Evolutionary conservation across 352 stramenopile genomes (phyloP).

Genomic region (Phytophthora constricta): DNA sequence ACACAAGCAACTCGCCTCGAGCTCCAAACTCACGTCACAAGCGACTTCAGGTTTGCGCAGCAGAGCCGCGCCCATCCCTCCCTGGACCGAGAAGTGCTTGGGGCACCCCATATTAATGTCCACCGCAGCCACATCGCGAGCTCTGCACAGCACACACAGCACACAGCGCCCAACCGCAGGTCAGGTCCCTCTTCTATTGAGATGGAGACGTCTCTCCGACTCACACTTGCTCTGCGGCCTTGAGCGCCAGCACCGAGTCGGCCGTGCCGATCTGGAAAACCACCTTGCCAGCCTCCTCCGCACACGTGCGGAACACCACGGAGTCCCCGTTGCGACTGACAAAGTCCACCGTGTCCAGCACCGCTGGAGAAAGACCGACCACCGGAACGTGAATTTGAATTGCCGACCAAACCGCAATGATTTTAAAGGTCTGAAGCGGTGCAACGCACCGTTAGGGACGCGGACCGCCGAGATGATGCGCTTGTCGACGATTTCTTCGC

Average conservation of each 20-base stretch:
- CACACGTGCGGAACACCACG: slow-evolving; percentile 89
- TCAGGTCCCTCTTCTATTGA: not conserved
- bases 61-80: slow-evolving; percentile 92
- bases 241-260: slow-evolving; percentile 75
- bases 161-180: not conserved
- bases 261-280: slow-evolving; percentile 92
- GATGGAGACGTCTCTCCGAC: slow-evolving; percentile 19
- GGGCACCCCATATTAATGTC: slow-evolving; percentile 97
- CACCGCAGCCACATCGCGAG: slow-evolving; percentile 88
- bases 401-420: not conserved
- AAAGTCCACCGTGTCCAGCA: slow-evolving; percentile 91
- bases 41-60: slow-evolving; percentile 90
- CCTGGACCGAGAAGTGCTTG: slow-evolving; percentile 93
- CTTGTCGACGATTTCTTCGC: slow-evolving; percentile 96
- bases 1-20: too few species aligned
- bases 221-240: slow-evolving; percentile 80
- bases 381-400: too few species aligned
- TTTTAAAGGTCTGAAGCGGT: not conserved
- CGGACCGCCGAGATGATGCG: slow-evolving; percentile 87
- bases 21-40: slow-evolving; percentile 79
- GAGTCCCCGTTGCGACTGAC: slow-evolving; percentile 84
- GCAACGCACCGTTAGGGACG: slow-evolving; percentile 69
- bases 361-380: too few species aligned
- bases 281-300: slow-evolving; percentile 79
- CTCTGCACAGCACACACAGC: slow-evolving; percentile 36